Conservation (phyloP, 1,284 basidiomycete species). For the Ganoderma multipileum region DNA sequence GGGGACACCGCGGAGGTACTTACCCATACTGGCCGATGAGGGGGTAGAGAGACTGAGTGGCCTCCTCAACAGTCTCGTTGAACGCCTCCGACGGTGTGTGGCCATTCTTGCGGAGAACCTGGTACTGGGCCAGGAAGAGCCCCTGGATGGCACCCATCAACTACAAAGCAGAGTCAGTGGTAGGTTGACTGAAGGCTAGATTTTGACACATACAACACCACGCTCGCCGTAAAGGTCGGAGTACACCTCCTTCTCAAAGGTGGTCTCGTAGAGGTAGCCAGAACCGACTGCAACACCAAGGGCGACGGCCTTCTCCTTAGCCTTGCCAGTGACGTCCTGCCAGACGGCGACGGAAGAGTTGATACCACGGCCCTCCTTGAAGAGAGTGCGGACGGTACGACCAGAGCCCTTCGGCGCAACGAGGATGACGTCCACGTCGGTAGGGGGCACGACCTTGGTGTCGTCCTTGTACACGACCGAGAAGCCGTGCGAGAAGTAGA, state of each 20-base stretch:
- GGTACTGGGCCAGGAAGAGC: slow-evolving; percentile 99
- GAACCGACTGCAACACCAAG: slow-evolving; percentile 95
- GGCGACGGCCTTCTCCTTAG: slow-evolving; percentile 96
- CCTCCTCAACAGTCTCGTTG: slow-evolving; percentile 99
- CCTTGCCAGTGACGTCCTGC: slow-evolving; percentile 97
- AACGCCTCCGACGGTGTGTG: slow-evolving; percentile 98
- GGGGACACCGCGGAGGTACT: slow-evolving; percentile 32
- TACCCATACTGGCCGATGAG: slow-evolving; percentile 94
- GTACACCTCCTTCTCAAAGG: slow-evolving; percentile 99
- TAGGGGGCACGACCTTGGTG: slow-evolving; percentile 91
- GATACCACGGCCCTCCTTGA: slow-evolving; percentile 99
- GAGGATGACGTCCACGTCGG: slow-evolving; percentile 98
- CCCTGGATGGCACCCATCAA: slow-evolving; percentile 99
- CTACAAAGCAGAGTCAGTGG: slow-evolving; percentile 47
- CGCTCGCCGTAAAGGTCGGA: slow-evolving; percentile 99
- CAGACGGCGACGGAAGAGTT: slow-evolving; percentile 90
- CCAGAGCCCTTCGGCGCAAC: slow-evolving; percentile 99
- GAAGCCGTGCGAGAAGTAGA: slow-evolving; percentile 99
- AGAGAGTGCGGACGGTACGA: slow-evolving; percentile 98
- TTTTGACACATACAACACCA: slow-evolving; percentile 81
- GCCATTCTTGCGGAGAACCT: slow-evolving; percentile 98
- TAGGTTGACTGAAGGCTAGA: not conserved
- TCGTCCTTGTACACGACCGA: slow-evolving; percentile 98
- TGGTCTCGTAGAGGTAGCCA: slow-evolving; percentile 98
- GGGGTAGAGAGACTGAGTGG: slow-evolving; percentile 98